Evolutionary conservation across 2,329 filamentous ascomycete species (phyloP).

Genomic region (Nigrospora sphaerica): DNA sequence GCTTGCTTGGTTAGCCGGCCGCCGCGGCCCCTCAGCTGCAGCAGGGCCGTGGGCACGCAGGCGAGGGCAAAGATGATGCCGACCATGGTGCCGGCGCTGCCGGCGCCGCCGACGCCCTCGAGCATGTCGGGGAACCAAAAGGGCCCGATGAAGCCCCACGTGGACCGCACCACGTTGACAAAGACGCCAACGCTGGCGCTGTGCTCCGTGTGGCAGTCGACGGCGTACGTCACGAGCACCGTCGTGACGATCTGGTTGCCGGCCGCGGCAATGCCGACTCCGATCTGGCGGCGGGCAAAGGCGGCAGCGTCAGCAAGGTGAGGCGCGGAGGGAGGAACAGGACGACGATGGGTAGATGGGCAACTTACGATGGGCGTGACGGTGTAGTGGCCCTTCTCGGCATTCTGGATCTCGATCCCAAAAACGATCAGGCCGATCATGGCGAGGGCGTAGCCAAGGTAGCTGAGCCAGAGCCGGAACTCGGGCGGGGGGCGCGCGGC

Average conservation of each 20-base stretch:
- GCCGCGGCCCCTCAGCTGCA: slow-evolving; percentile 9
- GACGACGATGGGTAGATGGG: neutral
- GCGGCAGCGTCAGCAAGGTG: neutral
- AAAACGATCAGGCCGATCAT: slow-evolving; percentile 49
- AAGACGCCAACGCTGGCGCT: slow-evolving; percentile 50
- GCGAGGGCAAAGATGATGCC: slow-evolving; percentile 22
- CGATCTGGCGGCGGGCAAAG: slow-evolving; percentile 21
- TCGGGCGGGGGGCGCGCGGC: slow-evolving; percentile 31
- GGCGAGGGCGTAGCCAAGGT: slow-evolving; percentile 41
- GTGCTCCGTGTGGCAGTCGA: slow-evolving; percentile 48
- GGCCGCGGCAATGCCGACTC: slow-evolving; percentile 40
- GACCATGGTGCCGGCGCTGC: slow-evolving; percentile 25
- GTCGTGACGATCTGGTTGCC: slow-evolving; percentile 58
- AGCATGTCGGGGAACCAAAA: slow-evolving; percentile 34
- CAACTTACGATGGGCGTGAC: slow-evolving; percentile 38
- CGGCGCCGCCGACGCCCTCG: slow-evolving; percentile 20
- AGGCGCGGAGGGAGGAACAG: neutral
- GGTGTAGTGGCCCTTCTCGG: slow-evolving; percentile 38
- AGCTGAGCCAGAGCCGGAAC: slow-evolving; percentile 49
- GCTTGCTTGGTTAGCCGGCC: too few species aligned
- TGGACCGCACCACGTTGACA: slow-evolving; percentile 47
- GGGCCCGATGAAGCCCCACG: slow-evolving; percentile 42
- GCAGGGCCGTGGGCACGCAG: slow-evolving; percentile 7
- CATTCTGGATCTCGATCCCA: slow-evolving; percentile 39
- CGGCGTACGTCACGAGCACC: slow-evolving; percentile 50